Base-by-base conservation (phyloP, 768 basidiomycete genomes). In the Galerina marginata region DNA sequence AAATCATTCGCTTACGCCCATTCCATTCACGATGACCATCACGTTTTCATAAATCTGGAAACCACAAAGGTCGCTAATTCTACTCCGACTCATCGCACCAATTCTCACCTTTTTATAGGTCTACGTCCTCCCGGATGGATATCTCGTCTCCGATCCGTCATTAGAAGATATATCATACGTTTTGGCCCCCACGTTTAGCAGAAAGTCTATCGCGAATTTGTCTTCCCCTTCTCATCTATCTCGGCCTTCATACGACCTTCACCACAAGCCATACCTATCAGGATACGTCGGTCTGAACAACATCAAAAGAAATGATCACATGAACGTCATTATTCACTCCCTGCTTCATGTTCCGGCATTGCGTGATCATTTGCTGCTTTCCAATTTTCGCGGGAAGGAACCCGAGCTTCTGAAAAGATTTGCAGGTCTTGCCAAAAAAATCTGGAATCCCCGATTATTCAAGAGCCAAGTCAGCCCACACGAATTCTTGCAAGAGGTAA, bases 391-490 rank as follows among this genome's bases (percentile, higher is more conserved):
- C 26, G 86, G 86, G 38, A 93, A 92, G 71, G 86, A 92, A 62
- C 80, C 93, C 6, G 97, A 99, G 71, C 85, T 99, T 56, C 79
- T 98, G 43, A 90, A 87, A 68, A 88, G 97, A 23, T 93, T 99
- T 68, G 89, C 93, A 15, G 81, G 85, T 11, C 83, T 99, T 16
- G 89, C 93, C 2, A 94, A 94, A 74, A 95, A 99, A 75, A 71
- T 98, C 40, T 99, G 97, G 97, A 99, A 97, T 75, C 94, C 96
- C 9, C 82, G 89, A 52, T 77, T 96, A 57, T 99, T 99, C 86
- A 99, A 99, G 75, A 90, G 92, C 61, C 97, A 99, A 82, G 95
- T 98, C 67, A 93, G 90, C 66, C 97, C 97, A n/a, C 97, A 99
- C 72, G 97, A 99, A 72, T 95, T 99, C 73, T 77, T 99, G 57